phyloP scores from a whole-genome alignment of 2,329 filamentous ascomycete genomes.

The Aspergillus clavatus region DNA sequence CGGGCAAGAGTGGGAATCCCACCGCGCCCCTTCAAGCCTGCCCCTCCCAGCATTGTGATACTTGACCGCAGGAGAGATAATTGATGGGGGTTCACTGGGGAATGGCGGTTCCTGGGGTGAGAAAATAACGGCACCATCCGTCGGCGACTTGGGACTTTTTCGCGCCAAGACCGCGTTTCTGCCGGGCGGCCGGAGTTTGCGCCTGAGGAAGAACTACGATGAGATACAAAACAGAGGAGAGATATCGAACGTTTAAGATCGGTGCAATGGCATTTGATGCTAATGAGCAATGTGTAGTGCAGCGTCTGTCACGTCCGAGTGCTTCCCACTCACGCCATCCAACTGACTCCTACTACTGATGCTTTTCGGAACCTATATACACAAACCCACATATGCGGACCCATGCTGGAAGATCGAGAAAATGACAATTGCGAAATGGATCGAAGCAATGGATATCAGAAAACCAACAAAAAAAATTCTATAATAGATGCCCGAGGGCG shows the following conservation, averaged over 20 bases:
- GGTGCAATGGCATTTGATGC: not conserved
- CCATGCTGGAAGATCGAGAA: constrained; percentile 9
- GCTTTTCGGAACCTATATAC: constrained; percentile 32
- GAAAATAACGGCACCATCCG: constrained; percentile 7
- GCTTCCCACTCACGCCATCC: constrained; percentile 30
- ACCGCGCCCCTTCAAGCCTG: constrained; percentile 48
- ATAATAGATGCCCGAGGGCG: constrained; percentile 7
- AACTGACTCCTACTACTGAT: constrained; percentile 19
- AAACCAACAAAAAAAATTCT: not conserved
- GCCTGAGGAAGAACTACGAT: not conserved
- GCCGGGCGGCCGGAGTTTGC: constrained; percentile 27
- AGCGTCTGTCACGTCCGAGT: not conserved
- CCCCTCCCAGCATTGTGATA: constrained; percentile 51
- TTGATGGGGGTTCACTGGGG: not conserved
- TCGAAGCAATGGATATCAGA: not conserved
- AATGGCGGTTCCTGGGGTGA: constrained; percentile 4
- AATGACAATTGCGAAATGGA: not conserved
- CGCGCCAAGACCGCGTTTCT: constrained; percentile 28
- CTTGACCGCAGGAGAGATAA: not conserved
- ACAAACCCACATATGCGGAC: constrained; percentile 23
- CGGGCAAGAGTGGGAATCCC: constrained; percentile 38
- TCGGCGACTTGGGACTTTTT: constrained; percentile 9
- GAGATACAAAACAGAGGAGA: not conserved
- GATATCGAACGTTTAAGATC: not conserved
- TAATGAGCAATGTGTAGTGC: not conserved